Conservation (phyloP, 495 filamentous ascomycete species). For the Neurospora sp. region DNA sequence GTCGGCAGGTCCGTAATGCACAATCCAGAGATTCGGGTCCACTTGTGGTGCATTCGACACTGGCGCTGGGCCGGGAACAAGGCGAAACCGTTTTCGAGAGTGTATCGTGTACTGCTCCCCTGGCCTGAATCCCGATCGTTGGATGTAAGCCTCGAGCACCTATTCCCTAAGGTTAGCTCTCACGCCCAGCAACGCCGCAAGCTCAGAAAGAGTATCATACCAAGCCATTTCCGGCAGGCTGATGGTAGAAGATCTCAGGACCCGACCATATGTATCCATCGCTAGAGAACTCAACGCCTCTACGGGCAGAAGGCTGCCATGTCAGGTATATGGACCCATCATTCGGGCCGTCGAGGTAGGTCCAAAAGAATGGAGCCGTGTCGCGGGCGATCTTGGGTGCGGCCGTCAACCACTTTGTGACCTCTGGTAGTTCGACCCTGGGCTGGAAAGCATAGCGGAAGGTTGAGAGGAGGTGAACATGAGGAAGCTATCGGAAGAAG, state of each 20-base stretch:
- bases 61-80: slow-evolving; percentile 52
- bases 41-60: slow-evolving; percentile 50
- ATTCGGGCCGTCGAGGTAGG: slow-evolving; percentile 69
- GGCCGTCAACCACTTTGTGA: slow-evolving; percentile 63
- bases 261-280: slow-evolving; percentile 90
- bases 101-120: slow-evolving; percentile 63
- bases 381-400: slow-evolving; percentile 74
- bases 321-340: slow-evolving; percentile 74
- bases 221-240: slow-evolving; percentile 61
- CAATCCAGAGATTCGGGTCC: slow-evolving; percentile 80
- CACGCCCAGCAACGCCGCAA: neutral
- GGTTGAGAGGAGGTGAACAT: slow-evolving; percentile 76
- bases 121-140: slow-evolving; percentile 65
- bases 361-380: slow-evolving; percentile 76
- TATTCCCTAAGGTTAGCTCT: slow-evolving; percentile 17
- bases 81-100: slow-evolving; percentile 71
- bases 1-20: slow-evolving; percentile 79
- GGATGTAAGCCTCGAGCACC: slow-evolving; percentile 71
- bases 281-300: slow-evolving; percentile 63
- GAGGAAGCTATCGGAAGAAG: slow-evolving; percentile 51
- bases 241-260: slow-evolving; percentile 57
- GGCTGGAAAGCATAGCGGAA: slow-evolving; percentile 60
- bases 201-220: slow-evolving; percentile 37
- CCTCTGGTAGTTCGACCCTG: slow-evolving; percentile 54
- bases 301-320: slow-evolving; percentile 67